phyloP scores from a whole-genome alignment of 305 asterid genomes.

The Fraxinus greggii region DNA sequence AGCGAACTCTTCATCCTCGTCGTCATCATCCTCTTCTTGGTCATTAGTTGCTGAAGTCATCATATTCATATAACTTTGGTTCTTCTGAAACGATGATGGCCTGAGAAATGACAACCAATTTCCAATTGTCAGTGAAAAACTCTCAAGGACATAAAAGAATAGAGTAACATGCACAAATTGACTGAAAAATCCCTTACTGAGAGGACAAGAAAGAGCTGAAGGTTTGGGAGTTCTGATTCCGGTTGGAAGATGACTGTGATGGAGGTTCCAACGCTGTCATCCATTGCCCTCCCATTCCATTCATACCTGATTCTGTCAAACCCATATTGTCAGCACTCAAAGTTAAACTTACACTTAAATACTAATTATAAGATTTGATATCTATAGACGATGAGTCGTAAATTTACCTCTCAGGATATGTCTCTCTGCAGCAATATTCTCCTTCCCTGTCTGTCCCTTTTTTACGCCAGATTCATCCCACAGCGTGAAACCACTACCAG shows the following conservation, averaged over 20 bases:
- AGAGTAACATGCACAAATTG: slow-evolving; percentile 10
- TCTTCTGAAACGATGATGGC: slow-evolving; percentile 66
- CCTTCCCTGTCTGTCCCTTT: slow-evolving; percentile 99
- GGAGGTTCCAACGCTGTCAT: slow-evolving; percentile 57
- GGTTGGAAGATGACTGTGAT: slow-evolving; percentile 62
- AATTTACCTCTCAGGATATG: slow-evolving; percentile 55
- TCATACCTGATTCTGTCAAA: slow-evolving; percentile 57
- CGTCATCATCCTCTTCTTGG: slow-evolving; percentile 82
- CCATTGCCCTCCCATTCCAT: slow-evolving; percentile 67
- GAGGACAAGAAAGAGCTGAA: slow-evolving; percentile 73
- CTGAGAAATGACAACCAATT: slow-evolving; percentile 33
- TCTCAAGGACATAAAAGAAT: neutral
- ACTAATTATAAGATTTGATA: neutral
- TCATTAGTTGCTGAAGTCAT: slow-evolving; percentile 62
- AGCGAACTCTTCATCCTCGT: slow-evolving; percentile 67
- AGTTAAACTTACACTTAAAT: neutral
- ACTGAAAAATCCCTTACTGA: slow-evolving; percentile 54
- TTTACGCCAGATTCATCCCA: slow-evolving; percentile 86
- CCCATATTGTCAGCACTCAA: slow-evolving; percentile 5
- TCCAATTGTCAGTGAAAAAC: neutral
- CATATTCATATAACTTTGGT: slow-evolving; percentile 75
- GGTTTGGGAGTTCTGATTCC: slow-evolving; percentile 44
- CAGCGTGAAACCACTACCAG: slow-evolving; percentile 77
- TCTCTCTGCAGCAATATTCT: slow-evolving; percentile 65
- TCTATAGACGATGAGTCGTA: neutral